These are phyloP conservation scores for Erigeron canadensis DNA, from an alignment of 129 eudicot genomes.

Conservation along the genomic window DNA sequence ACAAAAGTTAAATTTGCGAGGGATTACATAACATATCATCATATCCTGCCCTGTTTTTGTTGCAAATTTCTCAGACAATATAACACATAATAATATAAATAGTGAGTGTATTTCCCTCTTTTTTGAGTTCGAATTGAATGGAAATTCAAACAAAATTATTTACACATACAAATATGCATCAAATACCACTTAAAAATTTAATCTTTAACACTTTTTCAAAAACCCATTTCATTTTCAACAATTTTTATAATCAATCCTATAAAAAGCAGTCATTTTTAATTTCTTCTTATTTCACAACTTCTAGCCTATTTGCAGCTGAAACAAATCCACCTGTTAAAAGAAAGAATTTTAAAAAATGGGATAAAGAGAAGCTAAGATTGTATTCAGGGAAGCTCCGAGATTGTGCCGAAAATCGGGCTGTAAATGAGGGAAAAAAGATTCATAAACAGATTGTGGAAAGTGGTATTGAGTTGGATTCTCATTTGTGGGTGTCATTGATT, in stretches of 20 bases:
- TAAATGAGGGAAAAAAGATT: constrained; percentile 33
- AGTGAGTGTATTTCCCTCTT: constrained; percentile 14
- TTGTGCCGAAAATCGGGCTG: constrained; percentile 31
- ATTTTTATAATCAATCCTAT: not conserved
- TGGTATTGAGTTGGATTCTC: constrained; percentile 40
- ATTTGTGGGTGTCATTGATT: constrained; percentile 47
- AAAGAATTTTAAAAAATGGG: constrained; percentile 10
- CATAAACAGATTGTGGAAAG: constrained; percentile 36
- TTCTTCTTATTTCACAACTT: constrained; percentile 26
- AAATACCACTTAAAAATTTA: constrained; percentile 21
- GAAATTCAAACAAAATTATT: constrained; percentile 16
- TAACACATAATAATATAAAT: not conserved
- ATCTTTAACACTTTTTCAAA: constrained; percentile 18
- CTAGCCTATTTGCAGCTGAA: constrained; percentile 9
- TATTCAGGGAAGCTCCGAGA: constrained; percentile 33
- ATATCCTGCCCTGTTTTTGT: not conserved
- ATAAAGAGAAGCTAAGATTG: constrained; percentile 39
- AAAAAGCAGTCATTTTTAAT: constrained; percentile 8
- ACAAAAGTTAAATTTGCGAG: constrained; percentile 17
- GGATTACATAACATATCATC: constrained; percentile 2
- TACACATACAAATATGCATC: constrained; percentile 30
- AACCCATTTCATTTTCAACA: constrained; percentile 11
- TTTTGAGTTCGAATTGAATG: constrained; percentile 20
- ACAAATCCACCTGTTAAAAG: constrained; percentile 11
- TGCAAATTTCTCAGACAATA: constrained; percentile 22